Evolutionary conservation across 257 asterid genomes (phyloP).

Genomic region (Fraxinus excelsior): DNA sequence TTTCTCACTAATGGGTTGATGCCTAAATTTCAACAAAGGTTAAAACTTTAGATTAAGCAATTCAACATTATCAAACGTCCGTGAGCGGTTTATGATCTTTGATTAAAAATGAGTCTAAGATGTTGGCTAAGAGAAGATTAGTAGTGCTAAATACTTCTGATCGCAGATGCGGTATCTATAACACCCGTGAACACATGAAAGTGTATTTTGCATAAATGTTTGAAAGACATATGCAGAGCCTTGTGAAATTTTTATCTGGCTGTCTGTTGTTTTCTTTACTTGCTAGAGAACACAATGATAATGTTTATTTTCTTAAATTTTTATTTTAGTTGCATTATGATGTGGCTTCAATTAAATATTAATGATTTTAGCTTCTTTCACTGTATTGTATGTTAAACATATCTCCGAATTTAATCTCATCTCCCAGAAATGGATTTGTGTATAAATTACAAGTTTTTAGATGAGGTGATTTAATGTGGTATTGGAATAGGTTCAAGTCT

Average conservation of each 20-base stretch:
- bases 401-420: slow-evolving; percentile 12
- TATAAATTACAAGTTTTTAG: not conserved
- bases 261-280: not conserved
- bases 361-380: slow-evolving; percentile 1
- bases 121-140: not conserved
- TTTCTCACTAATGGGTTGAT: not conserved
- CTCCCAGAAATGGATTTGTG: not conserved
- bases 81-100: not conserved
- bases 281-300: slow-evolving; percentile 14
- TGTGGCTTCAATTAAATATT: not conserved
- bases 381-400: not conserved
- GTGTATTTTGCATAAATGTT: not conserved
- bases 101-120: not conserved
- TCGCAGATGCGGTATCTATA: not conserved
- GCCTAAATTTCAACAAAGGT: not conserved
- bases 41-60: not conserved
- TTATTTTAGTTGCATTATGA: not conserved
- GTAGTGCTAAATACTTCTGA: not conserved
- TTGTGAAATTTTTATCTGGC: not conserved
- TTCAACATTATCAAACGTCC: not conserved
- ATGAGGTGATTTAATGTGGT: not conserved
- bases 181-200: not conserved
- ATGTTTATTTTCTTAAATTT: slow-evolving; percentile 16
- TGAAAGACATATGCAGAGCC: slow-evolving; percentile 1
- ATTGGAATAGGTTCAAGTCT: not conserved